These are phyloP conservation scores for Arthrobotrys sinensis DNA, from an alignment of 2,329 filamentous ascomycete genomes.

Conservation along the genomic window DNA sequence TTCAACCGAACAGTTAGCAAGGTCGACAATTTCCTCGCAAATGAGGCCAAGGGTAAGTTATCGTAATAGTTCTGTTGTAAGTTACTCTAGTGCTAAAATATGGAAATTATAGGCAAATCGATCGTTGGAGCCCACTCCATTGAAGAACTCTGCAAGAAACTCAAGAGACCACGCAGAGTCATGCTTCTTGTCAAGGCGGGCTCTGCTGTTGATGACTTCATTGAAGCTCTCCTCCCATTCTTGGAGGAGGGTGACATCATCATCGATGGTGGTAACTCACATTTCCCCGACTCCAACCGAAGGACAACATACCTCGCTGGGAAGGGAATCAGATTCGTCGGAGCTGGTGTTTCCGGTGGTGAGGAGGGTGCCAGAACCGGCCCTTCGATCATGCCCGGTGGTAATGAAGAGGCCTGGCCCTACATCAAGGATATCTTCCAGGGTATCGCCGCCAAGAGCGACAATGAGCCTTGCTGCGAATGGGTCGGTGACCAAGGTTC, in stretches of 20 bases:
- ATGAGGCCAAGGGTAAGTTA: conserved; percentile 83
- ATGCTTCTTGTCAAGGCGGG: conserved; percentile 99
- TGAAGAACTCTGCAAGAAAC: conserved; percentile 94
- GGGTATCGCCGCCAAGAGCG: conserved; percentile 96
- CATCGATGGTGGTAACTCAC: conserved; percentile 99
- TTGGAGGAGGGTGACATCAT: conserved; percentile 94
- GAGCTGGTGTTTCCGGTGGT: conserved; percentile 97
- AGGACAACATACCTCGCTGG: conserved; percentile 86
- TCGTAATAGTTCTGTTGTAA: background rate
- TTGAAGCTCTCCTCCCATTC: conserved; percentile 90
- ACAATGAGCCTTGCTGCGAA: conserved; percentile 97
- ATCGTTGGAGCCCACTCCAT: conserved; percentile 93
- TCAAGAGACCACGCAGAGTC: conserved; percentile 95
- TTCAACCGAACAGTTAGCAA: conserved; percentile 99
- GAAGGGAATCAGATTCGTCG: conserved; percentile 96
- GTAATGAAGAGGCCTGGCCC: conserved; percentile 97
- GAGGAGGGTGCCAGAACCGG: conserved; percentile 99
- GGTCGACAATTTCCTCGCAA: conserved; percentile 92
- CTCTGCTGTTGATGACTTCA: conserved; percentile 98
- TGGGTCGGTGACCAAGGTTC: conserved; percentile 99
- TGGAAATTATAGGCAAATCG: conserved; percentile 79
- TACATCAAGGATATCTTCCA: conserved; percentile 99
- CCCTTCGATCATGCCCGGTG: conserved; percentile 98
- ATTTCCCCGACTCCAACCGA: conserved; percentile 99
- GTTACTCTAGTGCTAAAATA: conserved; percentile 64